Percentiles rank a stretch among this genome's conserved stretches.
Evolutionary conservation across 108 stramenopile species (phyloP).

Genomic region (Nitzschia palea): DNA sequence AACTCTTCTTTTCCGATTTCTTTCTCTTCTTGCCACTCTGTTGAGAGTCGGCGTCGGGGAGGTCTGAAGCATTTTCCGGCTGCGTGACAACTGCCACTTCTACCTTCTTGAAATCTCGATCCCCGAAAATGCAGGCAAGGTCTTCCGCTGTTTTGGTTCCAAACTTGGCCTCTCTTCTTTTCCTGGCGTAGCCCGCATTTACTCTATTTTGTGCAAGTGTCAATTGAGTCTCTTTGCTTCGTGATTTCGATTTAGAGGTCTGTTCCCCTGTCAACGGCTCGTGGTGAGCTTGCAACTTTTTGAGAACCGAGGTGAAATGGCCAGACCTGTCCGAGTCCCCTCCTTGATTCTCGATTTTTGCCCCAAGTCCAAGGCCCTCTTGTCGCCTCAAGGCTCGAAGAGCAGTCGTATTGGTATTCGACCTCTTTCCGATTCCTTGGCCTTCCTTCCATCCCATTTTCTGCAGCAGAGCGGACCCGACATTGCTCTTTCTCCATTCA

Average conservation of each 20-base stretch:
- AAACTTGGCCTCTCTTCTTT: conserved; percentile 85
- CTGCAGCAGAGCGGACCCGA: conserved; percentile 65
- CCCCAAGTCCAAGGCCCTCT: conserved; percentile 66
- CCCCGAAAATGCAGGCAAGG: conserved; percentile 84
- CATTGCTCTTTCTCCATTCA: conserved; percentile 67
- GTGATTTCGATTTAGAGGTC: not conserved
- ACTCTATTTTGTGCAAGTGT: conserved; percentile 77
- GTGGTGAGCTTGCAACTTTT: conserved; percentile 43
- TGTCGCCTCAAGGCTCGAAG: conserved; percentile 36
- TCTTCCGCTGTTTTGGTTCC: conserved; percentile 59
- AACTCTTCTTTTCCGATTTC: conserved; percentile 12
- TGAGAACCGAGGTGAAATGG: conserved; percentile 51
- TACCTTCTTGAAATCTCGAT: conserved; percentile 41
- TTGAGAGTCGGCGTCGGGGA: conserved; percentile 7
- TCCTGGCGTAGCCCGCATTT: conserved; percentile 73
- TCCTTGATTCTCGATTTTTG: conserved; percentile 46
- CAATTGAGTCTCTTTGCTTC: conserved; percentile 38
- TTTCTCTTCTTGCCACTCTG: conserved; percentile 30
- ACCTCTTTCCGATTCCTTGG: conserved; percentile 73
- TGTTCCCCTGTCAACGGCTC: not conserved
- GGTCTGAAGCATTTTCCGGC: conserved; percentile 3
- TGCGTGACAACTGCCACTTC: too few relatives aligned
- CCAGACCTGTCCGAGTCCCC: conserved; percentile 46
- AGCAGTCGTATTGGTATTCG: conserved; percentile 13
- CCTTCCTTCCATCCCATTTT: conserved; percentile 96